Evolutionary conservation across 257 asterid genomes (phyloP).

Genomic region (Solanum infundibuliforme): DNA sequence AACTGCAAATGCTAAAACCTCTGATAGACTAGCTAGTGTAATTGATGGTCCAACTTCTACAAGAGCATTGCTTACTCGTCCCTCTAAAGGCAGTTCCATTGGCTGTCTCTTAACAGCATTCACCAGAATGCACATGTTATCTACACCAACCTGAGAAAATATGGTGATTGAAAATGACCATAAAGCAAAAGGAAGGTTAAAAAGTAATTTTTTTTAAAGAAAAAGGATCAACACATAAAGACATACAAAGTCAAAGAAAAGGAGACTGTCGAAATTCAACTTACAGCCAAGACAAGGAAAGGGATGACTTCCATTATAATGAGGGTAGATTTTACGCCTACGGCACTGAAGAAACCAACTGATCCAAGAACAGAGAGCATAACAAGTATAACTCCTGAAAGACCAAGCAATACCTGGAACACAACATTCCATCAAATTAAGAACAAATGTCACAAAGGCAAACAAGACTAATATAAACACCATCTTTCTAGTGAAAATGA

Average conservation of each 20-base stretch:
- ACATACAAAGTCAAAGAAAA: not conserved
- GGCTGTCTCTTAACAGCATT: conserved; percentile 97
- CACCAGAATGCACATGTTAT: conserved; percentile 98
- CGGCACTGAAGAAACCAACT: conserved; percentile 92
- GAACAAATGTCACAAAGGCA: conserved; percentile 2
- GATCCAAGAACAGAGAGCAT: conserved; percentile 98
- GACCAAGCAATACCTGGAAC: conserved; percentile 84
- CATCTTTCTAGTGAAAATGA: not conserved
- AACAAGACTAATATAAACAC: not conserved
- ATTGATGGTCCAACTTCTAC: conserved; percentile 99
- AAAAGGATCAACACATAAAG: not conserved
- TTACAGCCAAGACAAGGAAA: conserved; percentile 96
- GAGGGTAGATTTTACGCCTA: conserved; percentile 92
- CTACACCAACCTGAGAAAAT: conserved; percentile 85
- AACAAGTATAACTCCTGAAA: conserved; percentile 91
- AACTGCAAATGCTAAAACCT: conserved; percentile 99
- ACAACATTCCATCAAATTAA: not conserved
- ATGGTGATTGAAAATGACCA: not conserved
- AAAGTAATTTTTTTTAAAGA: not conserved
- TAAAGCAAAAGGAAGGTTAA: not conserved
- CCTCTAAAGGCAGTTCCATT: conserved; percentile 86
- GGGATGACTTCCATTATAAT: conserved; percentile 99
- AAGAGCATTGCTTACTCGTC: conserved; percentile 90
- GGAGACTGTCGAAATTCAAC: conserved; percentile 20
- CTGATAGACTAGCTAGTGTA: conserved; percentile 89